Evolutionary conservation across 2,329 filamentous ascomycete species (phyloP).

Genomic region (Cercospora sp.): DNA sequence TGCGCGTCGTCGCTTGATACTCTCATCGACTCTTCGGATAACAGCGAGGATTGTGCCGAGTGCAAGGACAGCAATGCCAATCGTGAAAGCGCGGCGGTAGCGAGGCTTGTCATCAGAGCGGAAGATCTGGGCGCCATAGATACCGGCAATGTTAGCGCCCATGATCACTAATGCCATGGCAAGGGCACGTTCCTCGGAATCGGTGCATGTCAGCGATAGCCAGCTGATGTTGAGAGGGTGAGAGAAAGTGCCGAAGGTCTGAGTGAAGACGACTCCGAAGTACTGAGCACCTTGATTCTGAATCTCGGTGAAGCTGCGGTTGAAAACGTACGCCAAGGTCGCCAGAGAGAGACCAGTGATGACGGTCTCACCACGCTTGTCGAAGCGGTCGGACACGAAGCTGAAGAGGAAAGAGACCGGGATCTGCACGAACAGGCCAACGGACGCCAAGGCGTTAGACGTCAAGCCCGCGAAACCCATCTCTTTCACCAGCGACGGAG

Average conservation of each 20-base stretch:
- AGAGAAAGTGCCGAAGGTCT: conserved; percentile 56
- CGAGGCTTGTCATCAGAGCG: conserved; percentile 53
- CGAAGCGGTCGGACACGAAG: conserved; percentile 54
- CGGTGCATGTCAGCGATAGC: conserved; percentile 58
- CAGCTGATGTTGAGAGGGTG: conserved; percentile 62
- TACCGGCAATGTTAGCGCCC: conserved; percentile 62
- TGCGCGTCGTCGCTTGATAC: conserved; percentile 18
- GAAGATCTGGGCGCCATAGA: conserved; percentile 63
- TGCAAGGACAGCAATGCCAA: conserved; percentile 48
- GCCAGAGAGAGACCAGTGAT: conserved; percentile 52
- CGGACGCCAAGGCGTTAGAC: conserved; percentile 38
- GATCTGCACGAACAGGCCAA: conserved; percentile 43
- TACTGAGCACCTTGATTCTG: conserved; percentile 48
- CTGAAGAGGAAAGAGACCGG: conserved; percentile 55
- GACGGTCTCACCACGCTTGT: conserved; percentile 55
- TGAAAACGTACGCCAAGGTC: conserved; percentile 56
- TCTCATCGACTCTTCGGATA: conserved; percentile 49
- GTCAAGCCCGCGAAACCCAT: conserved; percentile 34
- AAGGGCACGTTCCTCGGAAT: conserved; percentile 59
- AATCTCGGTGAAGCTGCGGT: conserved; percentile 54
- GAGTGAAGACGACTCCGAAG: conserved; percentile 59
- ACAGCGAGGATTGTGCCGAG: conserved; percentile 47
- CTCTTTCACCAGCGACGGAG: conserved; percentile 36
- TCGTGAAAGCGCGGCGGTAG: conserved; percentile 54
- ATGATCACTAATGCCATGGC: conserved; percentile 64